Percentiles rank a stretch among this genome's conserved stretches.
These are phyloP conservation scores for Aspergillus phoenicis DNA, from an alignment of 2,329 filamentous ascomycete genomes.

Conservation along the genomic window DNA sequence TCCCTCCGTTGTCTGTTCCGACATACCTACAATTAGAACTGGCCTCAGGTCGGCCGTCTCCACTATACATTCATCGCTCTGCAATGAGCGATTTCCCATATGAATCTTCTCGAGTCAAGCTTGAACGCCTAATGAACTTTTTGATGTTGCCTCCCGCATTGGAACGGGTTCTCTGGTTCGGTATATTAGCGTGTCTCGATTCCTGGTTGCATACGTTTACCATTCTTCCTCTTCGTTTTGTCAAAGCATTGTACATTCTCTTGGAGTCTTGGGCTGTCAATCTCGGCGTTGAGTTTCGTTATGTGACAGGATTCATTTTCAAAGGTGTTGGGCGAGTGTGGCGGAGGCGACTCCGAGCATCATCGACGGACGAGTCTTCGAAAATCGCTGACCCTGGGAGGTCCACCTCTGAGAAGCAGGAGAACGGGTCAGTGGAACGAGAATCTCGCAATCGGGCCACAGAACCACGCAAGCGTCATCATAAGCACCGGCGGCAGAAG, in stretches of 20 bases:
- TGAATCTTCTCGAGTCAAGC: constrained; percentile 88
- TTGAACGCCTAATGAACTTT: constrained; percentile 89
- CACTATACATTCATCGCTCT: constrained; percentile 64
- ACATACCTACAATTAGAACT: constrained; percentile 69
- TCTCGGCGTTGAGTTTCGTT: constrained; percentile 69
- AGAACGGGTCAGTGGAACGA: constrained; percentile 21
- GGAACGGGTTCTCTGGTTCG: constrained; percentile 84
- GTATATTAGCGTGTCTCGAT: constrained; percentile 86
- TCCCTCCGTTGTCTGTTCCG: constrained; percentile 65
- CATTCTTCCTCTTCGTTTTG: constrained; percentile 85
- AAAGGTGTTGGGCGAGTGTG: constrained; percentile 78
- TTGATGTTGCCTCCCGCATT: constrained; percentile 77
- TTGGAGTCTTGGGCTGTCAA: constrained; percentile 76
- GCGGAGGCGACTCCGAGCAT: constrained; percentile 53
- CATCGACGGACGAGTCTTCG: constrained; percentile 19
- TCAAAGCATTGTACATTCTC: constrained; percentile 76
- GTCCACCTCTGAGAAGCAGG: constrained; percentile 21
- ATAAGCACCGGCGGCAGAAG: constrained; percentile 68
- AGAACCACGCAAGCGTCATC: constrained; percentile 32
- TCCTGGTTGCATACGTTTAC: constrained; percentile 97
- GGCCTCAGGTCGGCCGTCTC: constrained; percentile 61
- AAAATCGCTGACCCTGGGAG: constrained; percentile 26
- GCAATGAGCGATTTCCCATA: constrained; percentile 69
- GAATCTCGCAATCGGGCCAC: constrained; percentile 22
- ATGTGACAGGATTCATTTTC: constrained; percentile 76